Evolutionary conservation across 163 green algal genomes (phyloP).

Genomic region (Coccomyxa subellipsoidea): DNA sequence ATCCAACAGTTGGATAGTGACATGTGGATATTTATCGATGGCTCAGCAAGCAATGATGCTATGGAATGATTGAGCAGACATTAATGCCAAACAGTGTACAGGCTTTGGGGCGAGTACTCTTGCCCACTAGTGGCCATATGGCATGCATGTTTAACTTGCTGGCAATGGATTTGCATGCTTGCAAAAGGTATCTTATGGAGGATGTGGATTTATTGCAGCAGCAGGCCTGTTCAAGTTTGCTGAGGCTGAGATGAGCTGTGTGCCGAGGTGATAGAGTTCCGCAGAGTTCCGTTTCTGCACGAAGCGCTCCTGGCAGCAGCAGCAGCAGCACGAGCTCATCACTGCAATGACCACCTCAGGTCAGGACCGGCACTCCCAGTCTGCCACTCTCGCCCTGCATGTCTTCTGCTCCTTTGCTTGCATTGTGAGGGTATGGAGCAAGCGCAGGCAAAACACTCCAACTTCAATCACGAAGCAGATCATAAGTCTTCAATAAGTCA

Average conservation of each 20-base stretch:
- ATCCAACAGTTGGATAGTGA: no score
- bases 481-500: no score
- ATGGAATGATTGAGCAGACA: neutral
- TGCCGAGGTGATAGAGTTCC: conserved; percentile 29
- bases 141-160: neutral
- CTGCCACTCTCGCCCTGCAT: no score
- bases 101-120: neutral
- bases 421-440: no score
- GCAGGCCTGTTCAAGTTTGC: neutral
- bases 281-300: conserved; percentile 29
- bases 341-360: conserved; percentile 29
- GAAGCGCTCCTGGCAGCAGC: conserved; percentile 28
- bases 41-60: no score
- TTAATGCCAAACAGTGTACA: neutral
- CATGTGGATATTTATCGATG: no score
- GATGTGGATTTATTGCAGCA: neutral
- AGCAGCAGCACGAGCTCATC: conserved; percentile 34
- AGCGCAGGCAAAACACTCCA: no score
- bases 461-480: no score
- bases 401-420: no score
- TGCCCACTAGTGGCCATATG: neutral
- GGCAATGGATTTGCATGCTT: neutral
- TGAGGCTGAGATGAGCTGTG: conserved; percentile 2
- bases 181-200: neutral
- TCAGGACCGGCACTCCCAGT: neutral